Evolutionary conservation across 1,284 basidiomycete genomes (phyloP), one percentile per base, ranked within the genome.

Genomic region (Takashimella tepidaria): DNA sequence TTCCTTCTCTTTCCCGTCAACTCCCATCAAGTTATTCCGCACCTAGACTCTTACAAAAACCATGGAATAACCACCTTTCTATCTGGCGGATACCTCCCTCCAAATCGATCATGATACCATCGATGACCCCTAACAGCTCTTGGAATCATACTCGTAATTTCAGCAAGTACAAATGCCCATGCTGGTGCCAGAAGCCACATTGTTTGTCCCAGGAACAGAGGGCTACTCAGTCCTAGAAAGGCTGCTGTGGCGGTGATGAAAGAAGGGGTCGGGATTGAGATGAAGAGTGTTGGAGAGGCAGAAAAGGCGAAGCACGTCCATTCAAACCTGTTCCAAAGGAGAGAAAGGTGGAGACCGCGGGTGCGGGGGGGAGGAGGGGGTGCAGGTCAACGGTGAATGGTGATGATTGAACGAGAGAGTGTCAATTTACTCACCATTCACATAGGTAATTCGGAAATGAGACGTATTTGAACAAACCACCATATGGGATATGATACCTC

Each of bases 371-470:
- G 16, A 37, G 31, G 31, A 37, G 31, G 16, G 31, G 31, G 31
- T 37, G 31, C n/a, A n/a, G n/a, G n/a, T n/a, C n/a, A n/a, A 37
- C 22, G 10, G 11, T 26, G 20, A 27, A 19, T 3, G 25, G 21
- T 19, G 24, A 21, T 20, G 31, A 20, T 8, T 8, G 31, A 37
- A 8, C 16, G 31, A 20, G 13, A 20, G 60, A 41, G n/a, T n/a
- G 5, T 66, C 16, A 19, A 46, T 58, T 5, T 20, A 67, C 73
- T 49, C 48, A 76, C 74, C 79, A 96, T 73, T 95, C 92, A 75
- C 87, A 91, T 48, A 92, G 78, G 73, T 96, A 96, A 75, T 96
- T 92, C 1, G 92, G 92, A 74, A 85, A 93, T n/a, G 89, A 90
- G 60, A 96, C 79, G 68, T 81, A 84, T 47, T 74, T 67, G 78